These are phyloP conservation scores for Verticillium longisporum DNA, from an alignment of 2,329 filamentous ascomycete genomes.

Conservation along the genomic window DNA sequence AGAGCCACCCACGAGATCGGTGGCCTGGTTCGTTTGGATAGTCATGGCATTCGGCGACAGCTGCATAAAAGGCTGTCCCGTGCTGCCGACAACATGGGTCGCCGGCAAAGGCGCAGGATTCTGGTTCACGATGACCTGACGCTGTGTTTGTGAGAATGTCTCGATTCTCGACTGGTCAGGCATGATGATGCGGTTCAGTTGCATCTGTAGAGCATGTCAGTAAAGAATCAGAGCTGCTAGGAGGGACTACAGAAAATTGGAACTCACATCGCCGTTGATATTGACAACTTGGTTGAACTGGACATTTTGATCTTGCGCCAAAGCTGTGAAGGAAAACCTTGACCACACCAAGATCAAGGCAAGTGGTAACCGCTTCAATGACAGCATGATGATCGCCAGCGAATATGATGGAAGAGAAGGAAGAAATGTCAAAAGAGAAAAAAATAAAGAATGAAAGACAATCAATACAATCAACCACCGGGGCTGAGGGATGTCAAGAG, in stretches of 20 bases:
- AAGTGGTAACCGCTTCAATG: constrained; percentile 9
- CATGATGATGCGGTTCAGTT: constrained; percentile 12
- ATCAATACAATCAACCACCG: constrained; percentile 3
- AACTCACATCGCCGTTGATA: constrained; percentile 15
- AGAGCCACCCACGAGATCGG: constrained; percentile 13
- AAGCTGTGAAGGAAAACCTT: constrained; percentile 8
- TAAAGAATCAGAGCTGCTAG: neutral
- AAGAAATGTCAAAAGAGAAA: neutral
- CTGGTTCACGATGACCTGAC: constrained; percentile 15
- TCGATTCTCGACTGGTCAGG: constrained; percentile 15
- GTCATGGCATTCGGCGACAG: constrained; percentile 14
- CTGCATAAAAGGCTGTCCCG: constrained; percentile 15
- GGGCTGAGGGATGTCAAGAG: constrained; percentile 5
- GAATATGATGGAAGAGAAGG: constrained; percentile 2
- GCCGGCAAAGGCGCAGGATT: constrained; percentile 14
- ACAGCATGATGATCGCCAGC: constrained; percentile 13
- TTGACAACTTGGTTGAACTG: constrained; percentile 16
- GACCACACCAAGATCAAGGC: constrained; percentile 8
- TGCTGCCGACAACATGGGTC: constrained; percentile 14
- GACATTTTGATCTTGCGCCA: constrained; percentile 10
- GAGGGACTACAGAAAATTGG: neutral
- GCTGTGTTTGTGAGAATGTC: constrained; percentile 15
- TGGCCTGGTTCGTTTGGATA: constrained; percentile 14
- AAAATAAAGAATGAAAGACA: constrained; percentile 2
- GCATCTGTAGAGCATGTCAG: constrained; percentile 8